Evolutionary conservation across 176 grass and related monocot species (phyloP), one percentile per base, ranked within the genome.

Genomic region (Aechmea fasciata): DNA sequence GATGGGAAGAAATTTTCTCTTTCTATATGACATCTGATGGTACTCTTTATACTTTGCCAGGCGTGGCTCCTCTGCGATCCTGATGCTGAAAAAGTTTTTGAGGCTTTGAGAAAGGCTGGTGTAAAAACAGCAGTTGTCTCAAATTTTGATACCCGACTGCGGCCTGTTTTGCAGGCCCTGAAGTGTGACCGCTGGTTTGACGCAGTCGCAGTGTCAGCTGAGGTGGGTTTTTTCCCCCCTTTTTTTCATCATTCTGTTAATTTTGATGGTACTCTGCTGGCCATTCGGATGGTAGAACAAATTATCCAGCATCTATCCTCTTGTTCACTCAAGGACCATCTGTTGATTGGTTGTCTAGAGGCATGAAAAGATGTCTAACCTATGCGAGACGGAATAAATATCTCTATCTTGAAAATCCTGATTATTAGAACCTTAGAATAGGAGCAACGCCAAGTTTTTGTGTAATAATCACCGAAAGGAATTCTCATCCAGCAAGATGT

Each of bases 141-240:
- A 50, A 99, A 99, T 62, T 99, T 99, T 71, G 94, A 99, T 41
- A 99, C 94, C 14, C 89, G 87, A 29, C 79, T 99, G 41, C 83
- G 87, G 61, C 84, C 94, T 66, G 77, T 99, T 83, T 66, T 99
- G 68, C 86, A 90, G 55, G 87, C 82, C 2, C 78, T 99, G 14
- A 99, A 93, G 14, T 99, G 94, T 49, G 87, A 99, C 68, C 55
- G 80, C 72, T 99, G 87, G 94, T 99, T 99, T 62, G 94, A 99
- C 52, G 90, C 94, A 65, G 83, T 99, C 75, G 90, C 87, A 24
- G 80, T 93, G 12, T 99, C 94, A 77, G 84, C 90, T 71, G 90
- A 99, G 90, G 94, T 93, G 61, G 11, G 82, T 73, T 0, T 48
- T 25, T 3, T 3, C 48, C 33, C 24, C 3, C 24, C 2, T n/a